Percentiles rank a stretch among this genome's conserved stretches.
phyloP scores from a whole-genome alignment of 2,329 filamentous ascomycete species.

The Pestalotiopsis sp. region DNA sequence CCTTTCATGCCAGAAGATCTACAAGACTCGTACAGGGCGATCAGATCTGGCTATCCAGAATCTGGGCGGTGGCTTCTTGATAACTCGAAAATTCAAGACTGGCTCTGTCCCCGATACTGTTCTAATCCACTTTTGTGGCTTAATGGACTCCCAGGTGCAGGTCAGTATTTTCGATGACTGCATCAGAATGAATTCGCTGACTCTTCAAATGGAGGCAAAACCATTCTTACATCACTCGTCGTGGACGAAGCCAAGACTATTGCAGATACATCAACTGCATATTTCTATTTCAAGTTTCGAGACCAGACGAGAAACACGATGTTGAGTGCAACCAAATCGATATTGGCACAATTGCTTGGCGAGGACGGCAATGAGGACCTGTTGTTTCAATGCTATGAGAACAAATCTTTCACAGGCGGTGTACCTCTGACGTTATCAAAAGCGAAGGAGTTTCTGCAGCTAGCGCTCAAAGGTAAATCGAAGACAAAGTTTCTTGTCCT shows the following conservation, averaged over 20 bases:
- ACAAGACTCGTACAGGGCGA: not conserved
- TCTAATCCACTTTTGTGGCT: not conserved
- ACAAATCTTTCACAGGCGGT: not conserved
- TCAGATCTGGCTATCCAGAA: not conserved
- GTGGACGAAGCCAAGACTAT: not conserved
- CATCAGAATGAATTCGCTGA: not conserved
- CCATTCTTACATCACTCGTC: not conserved
- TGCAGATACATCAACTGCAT: not conserved
- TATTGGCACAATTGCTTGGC: not conserved
- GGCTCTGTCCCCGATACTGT: not conserved
- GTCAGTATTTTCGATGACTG: not conserved
- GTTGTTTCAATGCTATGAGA: not conserved
- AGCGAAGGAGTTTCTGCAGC: not conserved
- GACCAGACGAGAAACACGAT: not conserved
- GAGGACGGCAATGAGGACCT: not conserved
- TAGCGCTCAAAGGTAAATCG: not conserved
- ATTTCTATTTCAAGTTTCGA: not conserved
- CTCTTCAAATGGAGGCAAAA: not conserved
- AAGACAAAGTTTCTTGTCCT: not conserved
- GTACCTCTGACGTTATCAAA: not conserved
- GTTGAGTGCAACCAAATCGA: not conserved
- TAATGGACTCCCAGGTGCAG: not conserved
- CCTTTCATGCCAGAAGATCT: not conserved
- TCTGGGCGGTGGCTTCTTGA: not conserved
- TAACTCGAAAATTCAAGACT: not conserved